Evolutionary conservation across 306 rosid species (phyloP), one percentile per base, ranked within the genome.

Genomic region (Pyrus betulifolia): DNA sequence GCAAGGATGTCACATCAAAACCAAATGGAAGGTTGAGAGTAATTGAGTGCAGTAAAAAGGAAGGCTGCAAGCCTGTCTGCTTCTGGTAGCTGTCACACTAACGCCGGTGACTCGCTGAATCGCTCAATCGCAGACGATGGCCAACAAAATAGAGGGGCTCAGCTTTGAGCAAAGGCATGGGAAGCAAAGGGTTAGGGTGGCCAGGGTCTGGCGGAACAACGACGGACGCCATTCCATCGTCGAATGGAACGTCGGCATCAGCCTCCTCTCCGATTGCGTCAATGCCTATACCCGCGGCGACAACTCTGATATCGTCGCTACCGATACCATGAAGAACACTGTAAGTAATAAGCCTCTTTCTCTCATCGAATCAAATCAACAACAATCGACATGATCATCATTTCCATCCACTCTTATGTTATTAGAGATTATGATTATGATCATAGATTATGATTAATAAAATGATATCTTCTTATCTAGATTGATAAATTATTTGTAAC

Each of bases 291-390:
- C 84, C 46, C 77, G 82, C 33, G 96, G 82, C 44, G 96, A 91
- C 70, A 92, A 90, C 67, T 86, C 97, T 2, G 96, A 95, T 35
- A 84, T 92, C 79, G 98, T 95, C 72, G 97, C 97, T 44, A 95
- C 98, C 33, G 97, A 92, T 38, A 90, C 97, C 76, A 90, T 95
- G 90, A 95, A 95, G 74, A 95, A 95, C 87, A 95, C 98, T 0
- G 97, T 95, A 78, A 74, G 59, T 0, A 44, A 13, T 46, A 17
- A 49, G 21, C 55, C 27, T 5, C 57, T 27, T 66, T 79, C 5
- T 57, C 28, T 6, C 58, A 38, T 49, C 23, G 67, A 49, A 49
- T 49, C 8, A 49, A 49, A 49, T 49, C 8, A 49, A 49, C 8
- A 49, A 49, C 55, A 49, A 49, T 49, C 55, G 21, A 15, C 21